Evolutionary conservation across 2,329 filamentous ascomycete genomes (phyloP).

Genomic region (Elsinoe necatrix): DNA sequence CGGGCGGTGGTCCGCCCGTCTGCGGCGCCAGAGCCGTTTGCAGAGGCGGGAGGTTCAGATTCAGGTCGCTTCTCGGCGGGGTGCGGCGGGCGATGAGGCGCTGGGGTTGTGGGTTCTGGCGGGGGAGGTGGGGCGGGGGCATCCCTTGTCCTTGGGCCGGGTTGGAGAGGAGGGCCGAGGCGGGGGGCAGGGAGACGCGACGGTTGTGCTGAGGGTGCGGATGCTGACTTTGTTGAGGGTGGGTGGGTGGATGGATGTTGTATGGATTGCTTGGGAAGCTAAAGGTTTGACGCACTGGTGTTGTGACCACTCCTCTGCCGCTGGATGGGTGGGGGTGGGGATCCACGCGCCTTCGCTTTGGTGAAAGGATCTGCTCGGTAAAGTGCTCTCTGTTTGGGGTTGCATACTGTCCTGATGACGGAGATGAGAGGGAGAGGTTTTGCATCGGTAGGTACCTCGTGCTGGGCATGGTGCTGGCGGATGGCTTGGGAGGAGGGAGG

Average conservation of each 20-base stretch:
- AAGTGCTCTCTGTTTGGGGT: constrained; percentile 21
- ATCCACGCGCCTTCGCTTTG: constrained; percentile 56
- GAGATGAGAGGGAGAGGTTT: constrained; percentile 30
- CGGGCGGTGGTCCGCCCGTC: constrained; percentile 25
- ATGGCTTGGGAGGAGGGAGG: constrained; percentile 26
- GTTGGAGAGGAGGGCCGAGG: background rate
- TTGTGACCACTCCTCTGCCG: constrained; percentile 25
- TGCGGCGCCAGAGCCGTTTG: constrained; percentile 34
- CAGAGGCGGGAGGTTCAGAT: constrained; percentile 40
- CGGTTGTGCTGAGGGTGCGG: background rate
- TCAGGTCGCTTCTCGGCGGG: constrained; percentile 27
- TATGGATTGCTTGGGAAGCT: constrained; percentile 24
- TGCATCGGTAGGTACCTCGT: constrained; percentile 30
- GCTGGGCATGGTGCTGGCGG: constrained; percentile 27
- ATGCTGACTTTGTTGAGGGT: background rate
- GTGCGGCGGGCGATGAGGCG: constrained; percentile 27
- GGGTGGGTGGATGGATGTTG: constrained; percentile 24
- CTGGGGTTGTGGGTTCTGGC: constrained; percentile 33
- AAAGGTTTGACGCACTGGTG: background rate
- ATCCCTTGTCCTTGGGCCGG: constrained; percentile 17
- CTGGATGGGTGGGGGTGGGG: constrained; percentile 23
- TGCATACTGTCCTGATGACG: constrained; percentile 18
- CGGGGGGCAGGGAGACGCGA: constrained; percentile 7
- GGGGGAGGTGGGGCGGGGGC: constrained; percentile 19
- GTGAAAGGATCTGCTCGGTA: constrained; percentile 42